Conservation (phyloP, 768 basidiomycete species). For the Russula compacta region DNA sequence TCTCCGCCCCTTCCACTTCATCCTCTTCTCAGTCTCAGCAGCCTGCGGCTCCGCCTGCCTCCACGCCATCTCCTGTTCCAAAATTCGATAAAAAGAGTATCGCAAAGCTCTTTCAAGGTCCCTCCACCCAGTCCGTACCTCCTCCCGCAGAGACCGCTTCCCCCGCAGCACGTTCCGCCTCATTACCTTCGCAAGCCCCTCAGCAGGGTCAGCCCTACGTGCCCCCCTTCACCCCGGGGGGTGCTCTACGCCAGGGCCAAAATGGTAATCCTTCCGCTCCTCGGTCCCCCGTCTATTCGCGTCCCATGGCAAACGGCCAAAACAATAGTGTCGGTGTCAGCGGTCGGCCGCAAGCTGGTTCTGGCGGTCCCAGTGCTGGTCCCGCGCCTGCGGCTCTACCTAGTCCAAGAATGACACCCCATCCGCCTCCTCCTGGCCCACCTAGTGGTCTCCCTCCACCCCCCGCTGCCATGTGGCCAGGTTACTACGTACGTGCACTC, state of each 20-base stretch:
- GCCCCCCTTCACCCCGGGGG: constrained; percentile 8
- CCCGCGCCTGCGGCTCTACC: constrained; percentile 44
- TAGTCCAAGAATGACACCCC: constrained; percentile 60
- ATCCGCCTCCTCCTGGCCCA: constrained; percentile 45
- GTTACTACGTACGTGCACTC: constrained; percentile 50
- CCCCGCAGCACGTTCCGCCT: constrained; percentile 41
- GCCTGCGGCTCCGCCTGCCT: constrained; percentile 19
- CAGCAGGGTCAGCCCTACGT: constrained; percentile 8
- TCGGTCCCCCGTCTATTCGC: constrained; percentile 57
- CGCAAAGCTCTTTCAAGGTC: constrained; percentile 52
- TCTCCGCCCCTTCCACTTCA: constrained; percentile 26
- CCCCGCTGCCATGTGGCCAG: constrained; percentile 33
- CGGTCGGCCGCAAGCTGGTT: constrained; percentile 34
- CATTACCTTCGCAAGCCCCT: constrained; percentile 37
- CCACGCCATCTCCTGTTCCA: constrained; percentile 24
- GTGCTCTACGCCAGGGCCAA: constrained; percentile 16
- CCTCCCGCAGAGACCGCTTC: constrained; percentile 25
- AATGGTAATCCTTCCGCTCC: constrained; percentile 25
- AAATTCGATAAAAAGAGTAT: constrained; percentile 42
- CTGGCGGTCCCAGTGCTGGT: constrained; percentile 27
- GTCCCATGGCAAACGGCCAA: constrained; percentile 46
- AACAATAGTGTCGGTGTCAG: constrained; percentile 33
- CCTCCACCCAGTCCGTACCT: constrained; percentile 19
- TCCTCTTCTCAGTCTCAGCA: constrained; percentile 14
- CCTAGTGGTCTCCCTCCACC: constrained; percentile 38